Percentiles rank a stretch among this genome's conserved stretches.
phyloP scores from a whole-genome alignment of 306 rosid genomes.

The Cucurbita ficifolia region DNA sequence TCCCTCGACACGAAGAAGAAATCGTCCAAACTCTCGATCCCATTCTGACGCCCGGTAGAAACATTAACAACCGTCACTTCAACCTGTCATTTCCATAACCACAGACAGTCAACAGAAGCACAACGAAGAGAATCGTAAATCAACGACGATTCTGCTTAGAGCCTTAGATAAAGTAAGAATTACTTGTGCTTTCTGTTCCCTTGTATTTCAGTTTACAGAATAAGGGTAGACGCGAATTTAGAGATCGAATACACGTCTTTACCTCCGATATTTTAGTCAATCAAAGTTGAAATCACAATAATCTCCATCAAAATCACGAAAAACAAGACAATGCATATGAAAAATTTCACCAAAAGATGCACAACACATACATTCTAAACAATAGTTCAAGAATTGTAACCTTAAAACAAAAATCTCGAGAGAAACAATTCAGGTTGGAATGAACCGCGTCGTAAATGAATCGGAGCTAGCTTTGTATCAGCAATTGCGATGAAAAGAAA shows the following conservation, averaged over 20 bases:
- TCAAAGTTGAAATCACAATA: neutral
- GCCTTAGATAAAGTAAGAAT: neutral
- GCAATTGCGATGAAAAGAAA: constrained; percentile 60
- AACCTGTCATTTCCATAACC: constrained; percentile 23
- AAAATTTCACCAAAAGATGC: neutral
- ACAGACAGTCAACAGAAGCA: constrained; percentile 9
- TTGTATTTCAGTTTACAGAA: neutral
- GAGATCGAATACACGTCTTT: neutral
- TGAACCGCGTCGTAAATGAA: constrained; percentile 53
- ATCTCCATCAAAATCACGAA: neutral
- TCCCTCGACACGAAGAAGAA: constrained; percentile 49
- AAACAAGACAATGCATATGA: neutral
- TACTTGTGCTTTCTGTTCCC: neutral
- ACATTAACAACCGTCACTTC: constrained; percentile 57
- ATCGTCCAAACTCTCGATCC: constrained; percentile 18
- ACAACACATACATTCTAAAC: neutral
- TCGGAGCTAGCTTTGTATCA: constrained; percentile 75
- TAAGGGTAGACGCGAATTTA: neutral
- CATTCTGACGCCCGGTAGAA: constrained; percentile 27
- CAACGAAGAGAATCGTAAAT: neutral
- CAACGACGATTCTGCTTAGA: neutral
- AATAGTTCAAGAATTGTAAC: constrained; percentile 13
- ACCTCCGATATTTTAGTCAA: neutral
- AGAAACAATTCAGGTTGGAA: constrained; percentile 44
- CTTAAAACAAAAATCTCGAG: constrained; percentile 23